Evolutionary conservation across 768 basidiomycete species (phyloP).

Genomic region (Crassisporium funariophilum): DNA sequence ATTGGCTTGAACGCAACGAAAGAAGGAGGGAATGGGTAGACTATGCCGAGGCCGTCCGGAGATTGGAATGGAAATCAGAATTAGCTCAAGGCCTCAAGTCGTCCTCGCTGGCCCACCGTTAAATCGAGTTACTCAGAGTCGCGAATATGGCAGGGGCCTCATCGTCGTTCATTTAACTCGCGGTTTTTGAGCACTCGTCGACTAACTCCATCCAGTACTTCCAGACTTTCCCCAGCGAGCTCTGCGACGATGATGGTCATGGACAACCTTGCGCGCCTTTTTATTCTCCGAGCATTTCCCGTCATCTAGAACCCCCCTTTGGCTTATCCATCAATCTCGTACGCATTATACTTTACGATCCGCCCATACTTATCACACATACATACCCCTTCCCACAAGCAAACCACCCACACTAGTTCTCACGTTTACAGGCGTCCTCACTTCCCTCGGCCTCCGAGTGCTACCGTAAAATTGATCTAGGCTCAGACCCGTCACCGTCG

Average conservation of each 20-base stretch:
- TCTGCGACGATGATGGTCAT: constrained; percentile 11
- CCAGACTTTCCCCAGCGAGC: constrained; percentile 6
- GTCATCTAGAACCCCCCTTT: constrained; percentile 28
- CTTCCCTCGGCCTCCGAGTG: too few species aligned
- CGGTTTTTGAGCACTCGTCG: not conserved
- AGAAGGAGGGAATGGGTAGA: constrained; percentile 88
- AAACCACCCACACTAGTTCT: constrained; percentile 2
- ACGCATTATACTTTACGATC: constrained; percentile 30
- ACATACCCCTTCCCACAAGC: constrained; percentile 18
- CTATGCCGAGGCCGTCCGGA: constrained; percentile 73
- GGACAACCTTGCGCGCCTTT: constrained; percentile 18
- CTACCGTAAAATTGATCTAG: too few species aligned
- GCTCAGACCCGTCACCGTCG: too few species aligned
- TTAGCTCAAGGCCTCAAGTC: constrained; percentile 73
- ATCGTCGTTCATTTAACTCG: not conserved
- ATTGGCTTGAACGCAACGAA: constrained; percentile 83
- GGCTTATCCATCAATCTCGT: constrained; percentile 23
- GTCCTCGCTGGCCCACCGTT: constrained; percentile 65
- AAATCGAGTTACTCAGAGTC: constrained; percentile 7
- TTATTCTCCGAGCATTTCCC: constrained; percentile 10
- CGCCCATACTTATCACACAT: constrained; percentile 24
- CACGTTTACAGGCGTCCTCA: too few species aligned
- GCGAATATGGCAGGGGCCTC: too few species aligned
- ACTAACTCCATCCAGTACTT: not conserved
- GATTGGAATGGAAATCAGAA: constrained; percentile 86